Base-by-base conservation (phyloP, 2,329 filamentous ascomycete genomes). In the Fusarium sp. region DNA sequence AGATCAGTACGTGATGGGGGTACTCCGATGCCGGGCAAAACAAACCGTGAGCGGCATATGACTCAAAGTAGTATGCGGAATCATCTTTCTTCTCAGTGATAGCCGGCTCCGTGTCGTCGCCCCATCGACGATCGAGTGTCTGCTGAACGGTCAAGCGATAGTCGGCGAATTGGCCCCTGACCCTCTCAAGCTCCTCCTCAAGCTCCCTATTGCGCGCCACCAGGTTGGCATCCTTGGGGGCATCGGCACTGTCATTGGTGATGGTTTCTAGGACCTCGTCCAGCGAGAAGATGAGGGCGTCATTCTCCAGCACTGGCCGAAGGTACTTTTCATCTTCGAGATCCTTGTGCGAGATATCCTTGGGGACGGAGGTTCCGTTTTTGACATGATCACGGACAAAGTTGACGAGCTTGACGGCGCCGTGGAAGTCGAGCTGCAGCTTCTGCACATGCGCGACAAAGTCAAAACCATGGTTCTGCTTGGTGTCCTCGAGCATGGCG, bases 251-350 rank as follows among this genome's bases (percentile, higher is more conserved):
- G 44, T 84, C 82, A 13, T 85, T 84, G 18, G 69, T 57, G 18
- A 68, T 61, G 36, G 54, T 52, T 54, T 79, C 78, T 12, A 97
- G 84, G 12, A 83, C 70, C 67, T 98, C 96, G 69, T 97, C 95
- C 18, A 99, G 85, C 60, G 89, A 93, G 77, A 97, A 94, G 34
- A 99, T 89, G 56, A 98, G 84, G 5, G 95, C 93, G 78, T 99
- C 96, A 72, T 98, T 94, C 62, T 96, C 91, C 8, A 99, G 82
- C 5, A 94, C 91, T 0, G 96, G 96, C 77, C 92, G 92, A 62
- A 99, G 85, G 76, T 91, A 97, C 70, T 88, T 86, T 69, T 98
- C 95, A 66, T 94, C 89, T n/a, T 90, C 86, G 67, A 98, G 90
- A 28, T 90, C 84, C 3, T 84, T 82, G 37, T 83, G 83, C 3